phyloP scores from a whole-genome alignment of 768 basidiomycete genomes.

The Pleurotus salmoneostramineus region DNA sequence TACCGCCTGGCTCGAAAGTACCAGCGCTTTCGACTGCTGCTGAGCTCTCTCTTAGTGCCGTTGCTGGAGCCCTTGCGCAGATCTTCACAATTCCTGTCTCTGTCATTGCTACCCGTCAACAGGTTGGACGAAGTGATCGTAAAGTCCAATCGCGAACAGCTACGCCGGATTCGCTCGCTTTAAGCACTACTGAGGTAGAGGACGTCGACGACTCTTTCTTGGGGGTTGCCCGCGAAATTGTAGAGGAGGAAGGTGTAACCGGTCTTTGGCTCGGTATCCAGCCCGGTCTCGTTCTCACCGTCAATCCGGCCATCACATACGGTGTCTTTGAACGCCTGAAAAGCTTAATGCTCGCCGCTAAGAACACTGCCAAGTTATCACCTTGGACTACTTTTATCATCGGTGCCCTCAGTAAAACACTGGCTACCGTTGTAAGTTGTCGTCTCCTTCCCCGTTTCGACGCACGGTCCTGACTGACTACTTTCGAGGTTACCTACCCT shows the following conservation, averaged over 20 bases:
- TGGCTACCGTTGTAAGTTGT: conserved; percentile 84
- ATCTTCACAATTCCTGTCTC: conserved; percentile 98
- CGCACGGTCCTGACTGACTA: not conserved
- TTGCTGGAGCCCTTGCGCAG: conserved; percentile 92
- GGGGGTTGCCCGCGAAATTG: conserved; percentile 78
- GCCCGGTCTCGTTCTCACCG: conserved; percentile 91
- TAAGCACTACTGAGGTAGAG: conserved; percentile 9
- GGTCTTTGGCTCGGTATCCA: conserved; percentile 93
- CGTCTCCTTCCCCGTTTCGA: not conserved
- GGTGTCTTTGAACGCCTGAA: conserved; percentile 93
- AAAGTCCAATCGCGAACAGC: not conserved
- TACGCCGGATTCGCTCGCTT: not conserved
- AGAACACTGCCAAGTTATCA: conserved; percentile 58
- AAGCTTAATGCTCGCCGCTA: conserved; percentile 57
- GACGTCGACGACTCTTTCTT: conserved; percentile 53
- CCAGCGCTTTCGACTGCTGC: conserved; percentile 67
- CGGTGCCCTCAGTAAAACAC: conserved; percentile 92
- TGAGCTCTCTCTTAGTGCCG: conserved; percentile 85
- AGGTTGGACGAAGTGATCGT: conserved; percentile 56
- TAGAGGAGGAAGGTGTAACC: conserved; percentile 81
- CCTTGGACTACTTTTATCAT: conserved; percentile 78
- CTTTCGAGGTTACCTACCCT: conserved; percentile 80
- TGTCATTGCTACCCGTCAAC: conserved; percentile 96
- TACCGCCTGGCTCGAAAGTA: conserved; percentile 56
- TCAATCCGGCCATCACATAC: conserved; percentile 97